Conservation (phyloP, 148 eudicot genomes). For the Drosera capensis region DNA sequence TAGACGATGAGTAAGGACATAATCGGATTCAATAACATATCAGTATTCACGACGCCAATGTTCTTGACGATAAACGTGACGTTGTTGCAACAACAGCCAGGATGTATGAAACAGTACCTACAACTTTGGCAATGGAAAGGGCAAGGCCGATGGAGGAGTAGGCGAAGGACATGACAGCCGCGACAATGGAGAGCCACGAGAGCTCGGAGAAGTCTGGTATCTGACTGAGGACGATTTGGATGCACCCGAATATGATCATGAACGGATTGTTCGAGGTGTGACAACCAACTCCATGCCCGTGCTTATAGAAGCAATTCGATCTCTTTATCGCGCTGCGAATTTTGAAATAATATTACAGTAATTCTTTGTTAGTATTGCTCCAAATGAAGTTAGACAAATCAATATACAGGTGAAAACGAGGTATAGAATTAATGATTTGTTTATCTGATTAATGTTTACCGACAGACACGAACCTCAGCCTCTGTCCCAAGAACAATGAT, state of each 20-base stretch:
- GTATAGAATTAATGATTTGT: no score
- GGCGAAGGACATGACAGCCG: conserved; percentile 85
- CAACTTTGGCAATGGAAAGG: conserved; percentile 73
- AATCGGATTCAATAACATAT: not conserved
- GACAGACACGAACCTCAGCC: no score
- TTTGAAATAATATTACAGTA: not conserved
- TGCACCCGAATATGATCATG: conserved; percentile 52
- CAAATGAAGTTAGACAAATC: not conserved
- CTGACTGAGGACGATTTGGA: conserved; percentile 74
- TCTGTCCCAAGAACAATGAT: no score
- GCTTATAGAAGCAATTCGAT: conserved; percentile 68
- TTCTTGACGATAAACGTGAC: no score
- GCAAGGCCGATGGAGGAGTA: conserved; percentile 80
- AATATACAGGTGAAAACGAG: not conserved
- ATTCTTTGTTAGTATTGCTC: not conserved
- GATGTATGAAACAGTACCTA: conserved; percentile 15
- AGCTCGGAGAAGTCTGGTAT: conserved; percentile 76
- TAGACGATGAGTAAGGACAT: not conserved
- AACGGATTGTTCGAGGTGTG: conserved; percentile 41
- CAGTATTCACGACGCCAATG: no score
- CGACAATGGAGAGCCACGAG: conserved; percentile 82
- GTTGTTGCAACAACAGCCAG: not conserved
- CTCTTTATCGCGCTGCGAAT: conserved; percentile 53
- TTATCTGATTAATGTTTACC: no score
- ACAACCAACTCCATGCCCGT: conserved; percentile 46